A percentile compares a stretch with the other conserved stretches of the same genome.
phyloP scores from a whole-genome alignment of 306 rosid species.

The Dryas octopetala region DNA sequence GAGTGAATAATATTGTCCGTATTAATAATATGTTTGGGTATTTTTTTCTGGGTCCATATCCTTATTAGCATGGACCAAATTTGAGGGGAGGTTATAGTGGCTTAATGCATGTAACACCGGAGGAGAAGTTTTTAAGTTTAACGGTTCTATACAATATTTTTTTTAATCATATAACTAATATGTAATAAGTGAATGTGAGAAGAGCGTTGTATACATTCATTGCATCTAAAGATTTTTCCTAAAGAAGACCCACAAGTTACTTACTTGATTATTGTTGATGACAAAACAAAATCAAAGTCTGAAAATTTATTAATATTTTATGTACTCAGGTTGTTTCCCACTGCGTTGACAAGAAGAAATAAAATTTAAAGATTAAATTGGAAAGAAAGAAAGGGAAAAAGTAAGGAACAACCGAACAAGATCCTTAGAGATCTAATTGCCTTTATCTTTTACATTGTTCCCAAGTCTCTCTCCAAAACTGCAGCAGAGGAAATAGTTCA shows the following conservation, averaged over 20 bases:
- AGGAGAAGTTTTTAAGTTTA: too few species aligned
- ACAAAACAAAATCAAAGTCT: constrained; percentile 30
- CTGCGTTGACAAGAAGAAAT: constrained; percentile 54
- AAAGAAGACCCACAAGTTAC: background rate
- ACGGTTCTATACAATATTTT: too few species aligned
- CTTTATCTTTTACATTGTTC: constrained; percentile 38
- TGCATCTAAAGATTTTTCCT: background rate
- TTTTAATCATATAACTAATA: too few species aligned
- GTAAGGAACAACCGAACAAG: constrained; percentile 10
- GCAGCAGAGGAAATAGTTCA: constrained; percentile 19
- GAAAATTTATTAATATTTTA: constrained; percentile 33
- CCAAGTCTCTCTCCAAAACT: constrained; percentile 19
- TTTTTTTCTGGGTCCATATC: too few species aligned
- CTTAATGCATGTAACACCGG: too few species aligned
- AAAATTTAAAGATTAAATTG: constrained; percentile 17
- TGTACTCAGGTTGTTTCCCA: constrained; percentile 48
- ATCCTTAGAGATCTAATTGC: constrained; percentile 35
- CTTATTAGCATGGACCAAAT: too few species aligned
- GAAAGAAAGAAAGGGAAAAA: constrained; percentile 7
- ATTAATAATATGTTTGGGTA: too few species aligned
- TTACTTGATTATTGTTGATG: background rate
- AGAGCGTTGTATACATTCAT: background rate
- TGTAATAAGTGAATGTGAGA: background rate
- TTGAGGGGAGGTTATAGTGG: too few species aligned
- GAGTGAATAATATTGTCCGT: too few species aligned